Base-by-base conservation (phyloP, 768 basidiomycete genomes). In the Agaricus bisporus region DNA sequence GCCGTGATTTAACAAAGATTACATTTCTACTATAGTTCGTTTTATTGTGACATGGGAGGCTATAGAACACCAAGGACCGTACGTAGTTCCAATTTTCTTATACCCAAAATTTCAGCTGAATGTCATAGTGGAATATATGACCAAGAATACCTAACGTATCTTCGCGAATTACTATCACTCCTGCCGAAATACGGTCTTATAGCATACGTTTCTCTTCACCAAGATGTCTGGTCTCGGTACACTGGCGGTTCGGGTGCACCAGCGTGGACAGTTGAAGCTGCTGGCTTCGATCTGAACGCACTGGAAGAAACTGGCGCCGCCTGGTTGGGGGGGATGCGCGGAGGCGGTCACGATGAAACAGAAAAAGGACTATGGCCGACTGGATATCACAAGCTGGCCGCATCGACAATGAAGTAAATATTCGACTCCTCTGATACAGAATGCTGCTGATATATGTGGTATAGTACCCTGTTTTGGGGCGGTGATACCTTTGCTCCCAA, bases 11-110 rank as follows among this genome's bases (percentile, higher is more conserved):
- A 10, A 8, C 20, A 5, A 6, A 25, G 17, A 20, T 12, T 43
- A 38, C 32, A 20, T 18, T 15, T 14, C 26, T 48, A 2, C 39
- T 1, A 17, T 25, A 94, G 91, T 97, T 49, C 80, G 95, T 38
- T 92, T 99, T 61, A 82, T 95, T 25, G 82, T 98, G 4, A 95
- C 95, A 1, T 99, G 95, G 95, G 95, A 99, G 66, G 92, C 95
- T 0, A 77, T 98, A 14, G 95, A 98, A 64, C 97, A 98, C 64
- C 82, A 79, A 56, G 95, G 92, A 60, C 89, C 83, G 94, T 95
- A 70, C 59, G 91, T 84, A 9, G 12, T 22, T 11, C 22, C 22
- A 10, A 28, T 7, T 37, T 17, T 37, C 43, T 9, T 50, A 2
- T 51, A 9, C 22, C 22, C 22, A 15, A n/a, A 37, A 43, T 5